These are phyloP conservation scores for Lyophyllum shimeji DNA, from an alignment of 768 basidiomycete genomes.

Conservation along the genomic window DNA sequence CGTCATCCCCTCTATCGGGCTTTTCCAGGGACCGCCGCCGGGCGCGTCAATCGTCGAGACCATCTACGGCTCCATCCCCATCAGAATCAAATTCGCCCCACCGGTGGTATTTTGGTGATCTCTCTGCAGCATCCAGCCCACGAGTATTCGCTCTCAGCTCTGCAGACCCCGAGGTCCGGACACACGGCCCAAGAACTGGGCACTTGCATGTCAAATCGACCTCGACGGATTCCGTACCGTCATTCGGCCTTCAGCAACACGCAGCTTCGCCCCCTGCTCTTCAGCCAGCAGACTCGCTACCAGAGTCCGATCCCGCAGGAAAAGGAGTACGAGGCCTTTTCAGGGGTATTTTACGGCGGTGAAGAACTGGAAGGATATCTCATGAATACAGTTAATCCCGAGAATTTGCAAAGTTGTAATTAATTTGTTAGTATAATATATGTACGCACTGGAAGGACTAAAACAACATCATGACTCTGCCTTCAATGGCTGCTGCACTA, in stretches of 20 bases:
- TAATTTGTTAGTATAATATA: slow-evolving; percentile 20
- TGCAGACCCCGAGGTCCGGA: slow-evolving; percentile 17
- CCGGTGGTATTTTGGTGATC: slow-evolving; percentile 24
- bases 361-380: slow-evolving; percentile 10
- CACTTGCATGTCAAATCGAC: slow-evolving; percentile 47
- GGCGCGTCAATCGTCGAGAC: slow-evolving; percentile 31
- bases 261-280: slow-evolving; percentile 14
- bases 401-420: slow-evolving; percentile 6
- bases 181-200: slow-evolving; percentile 20
- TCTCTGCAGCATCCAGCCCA: slow-evolving; percentile 17
- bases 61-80: slow-evolving; percentile 50
- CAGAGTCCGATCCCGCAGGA: slow-evolving; percentile 38
- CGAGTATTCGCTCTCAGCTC: slow-evolving; percentile 15
- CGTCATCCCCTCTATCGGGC: slow-evolving; percentile 14
- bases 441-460: slow-evolving; percentile 13
- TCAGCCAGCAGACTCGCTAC: slow-evolving; percentile 18
- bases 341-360: slow-evolving; percentile 43
- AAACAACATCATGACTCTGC: slow-evolving; percentile 23
- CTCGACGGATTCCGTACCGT: slow-evolving; percentile 57
- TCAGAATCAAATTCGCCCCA: slow-evolving; percentile 24
- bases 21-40: slow-evolving; percentile 10
- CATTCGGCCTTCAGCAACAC: slow-evolving; percentile 19
- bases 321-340: slow-evolving; percentile 42
- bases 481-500: slow-evolving; percentile 46
- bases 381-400: background rate